Evolutionary conservation across 2,329 filamentous ascomycete species (phyloP), one percentile per base, ranked within the genome.

Genomic region (Aspergillus jensenii): DNA sequence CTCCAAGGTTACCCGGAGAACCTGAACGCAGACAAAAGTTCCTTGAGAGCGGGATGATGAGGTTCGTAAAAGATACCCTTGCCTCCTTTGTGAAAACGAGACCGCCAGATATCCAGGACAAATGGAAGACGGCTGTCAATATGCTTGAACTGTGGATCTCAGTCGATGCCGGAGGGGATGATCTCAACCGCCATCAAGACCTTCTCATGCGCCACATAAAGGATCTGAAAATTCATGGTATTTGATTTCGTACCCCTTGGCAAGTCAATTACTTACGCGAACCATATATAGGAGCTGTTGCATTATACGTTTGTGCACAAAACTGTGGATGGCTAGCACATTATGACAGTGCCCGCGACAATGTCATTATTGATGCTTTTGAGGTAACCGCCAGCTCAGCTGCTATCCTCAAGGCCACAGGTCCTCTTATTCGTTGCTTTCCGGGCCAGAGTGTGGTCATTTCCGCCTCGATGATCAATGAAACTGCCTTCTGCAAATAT

Each of bases 291-390:
- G 69, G 65, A 56, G 65, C 62, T 2, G 21, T 78, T 19, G 73
- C 72, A 0, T 59, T 81, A 2, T 68, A 79, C 44, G 68, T 81
- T 35, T 67, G 68, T n/a, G 69, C 66, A 0, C 78, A 81, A 55
- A 82, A 81, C 61, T 75, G 77, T 1, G 79, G 74, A 0, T 59
- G 79, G 2, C 61, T 81, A 3, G 65, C 79, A 23, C 69, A 71
- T 8, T 69, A 66, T 43, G 58, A 54, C 12, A 19, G 5, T 15
- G 51, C 21, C 37, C 52, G 25, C 65, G 25, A 61, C 9, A 51
- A 52, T 44, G 58, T 65, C 7, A 61, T 76, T 2, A 68, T 77
- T 6, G 77, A 82, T 58, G 68, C 71, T 2, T 82, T 82, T 54
- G 80, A 83, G 59, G 68, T 78, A 1, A 78, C 78, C 0, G 73